phyloP scores from a whole-genome alignment of 2,329 filamentous ascomycete genomes.

The Meredithiella fracta region DNA sequence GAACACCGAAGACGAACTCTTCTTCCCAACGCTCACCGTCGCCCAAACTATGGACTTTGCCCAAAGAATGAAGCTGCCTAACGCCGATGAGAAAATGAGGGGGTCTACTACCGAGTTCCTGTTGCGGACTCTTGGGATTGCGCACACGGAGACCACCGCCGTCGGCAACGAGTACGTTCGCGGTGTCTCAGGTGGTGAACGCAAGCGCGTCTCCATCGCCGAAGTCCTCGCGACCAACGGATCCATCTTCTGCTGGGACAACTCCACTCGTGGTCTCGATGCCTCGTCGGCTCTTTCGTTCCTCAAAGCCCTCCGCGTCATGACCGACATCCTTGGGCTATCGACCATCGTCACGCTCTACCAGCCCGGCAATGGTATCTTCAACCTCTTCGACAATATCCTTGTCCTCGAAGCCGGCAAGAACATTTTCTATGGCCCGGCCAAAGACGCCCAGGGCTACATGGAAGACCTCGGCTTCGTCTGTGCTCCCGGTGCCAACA shows the following conservation, averaged over 20 bases:
- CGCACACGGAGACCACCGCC: constrained; percentile 50
- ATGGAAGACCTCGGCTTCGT: constrained; percentile 57
- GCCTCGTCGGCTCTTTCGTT: constrained; percentile 11
- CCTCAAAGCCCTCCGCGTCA: constrained; percentile 7
- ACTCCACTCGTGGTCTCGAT: constrained; percentile 14
- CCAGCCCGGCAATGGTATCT: constrained; percentile 7
- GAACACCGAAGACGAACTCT: constrained; percentile 58
- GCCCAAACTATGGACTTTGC: constrained; percentile 57
- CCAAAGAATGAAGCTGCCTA: constrained; percentile 39
- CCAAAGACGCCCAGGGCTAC: constrained; percentile 47
- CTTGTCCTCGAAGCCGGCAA: constrained; percentile 11
- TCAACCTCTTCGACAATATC: constrained; percentile 13
- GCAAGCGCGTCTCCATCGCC: constrained; percentile 61
- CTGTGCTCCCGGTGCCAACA: constrained; percentile 55
- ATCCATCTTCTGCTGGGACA: constrained; percentile 12
- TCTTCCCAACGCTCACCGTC: constrained; percentile 54
- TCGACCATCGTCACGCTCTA: constrained; percentile 13
- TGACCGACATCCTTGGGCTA: constrained; percentile 8
- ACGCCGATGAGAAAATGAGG: constrained; percentile 29
- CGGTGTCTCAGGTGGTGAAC: constrained; percentile 44
- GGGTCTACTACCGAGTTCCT: constrained; percentile 35
- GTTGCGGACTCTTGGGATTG: constrained; percentile 48
- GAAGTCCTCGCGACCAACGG: constrained; percentile 37
- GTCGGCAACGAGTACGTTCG: constrained; percentile 55
- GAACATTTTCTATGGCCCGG: constrained; percentile 47